Base-by-base conservation (phyloP, 345 rosid genomes). In the Cardamine chenopodiifolia region DNA sequence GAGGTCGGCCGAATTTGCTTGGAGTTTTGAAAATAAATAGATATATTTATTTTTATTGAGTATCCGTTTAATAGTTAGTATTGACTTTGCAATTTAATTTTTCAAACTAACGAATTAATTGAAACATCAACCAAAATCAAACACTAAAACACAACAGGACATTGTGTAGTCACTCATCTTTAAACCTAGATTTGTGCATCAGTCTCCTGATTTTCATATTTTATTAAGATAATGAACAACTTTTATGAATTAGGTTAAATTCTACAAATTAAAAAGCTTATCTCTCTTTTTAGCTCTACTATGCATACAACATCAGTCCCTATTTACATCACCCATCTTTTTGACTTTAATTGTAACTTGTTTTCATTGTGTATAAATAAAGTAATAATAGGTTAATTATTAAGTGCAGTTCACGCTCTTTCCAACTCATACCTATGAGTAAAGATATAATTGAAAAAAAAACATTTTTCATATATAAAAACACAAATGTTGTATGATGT, bases 81-180 rank as follows among this genome's bases (percentile, higher is more conserved):
- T 61, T 76, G 79, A 62, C 79, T 76, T 69, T 69, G 70, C 28
- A 52, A 31, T 44, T 13, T 69, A 49, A 18, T 17, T 45, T 20
- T 44, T 50, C 47, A 22, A 28, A 53, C 13, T 52, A 61, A 8
- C 25, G 13, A 32, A 62, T 37, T 32, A 40, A 68, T 19, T 50
- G 49, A 75, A 25, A 68, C 70, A 68, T 62, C 49, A 53, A 61
- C 70, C 28, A 32, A 53, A 34, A 14, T 14, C 64, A 44, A 62
- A 68, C 64, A 53, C 59, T 61, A 68, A 68, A 50, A 62, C 20
- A 61, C 79, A 75, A 53, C 68, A 75, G 8, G 12, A 7, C 8
- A 53, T 42, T 44, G 62, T 53, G 31, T 53, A 61, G 20, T 60
- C 61, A 66, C 67, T 56, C 44, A 66, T 57, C 26, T 57, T 35